Base-by-base conservation (phyloP, 202 grass and related monocot genomes). In the Panicum virgatum region DNA sequence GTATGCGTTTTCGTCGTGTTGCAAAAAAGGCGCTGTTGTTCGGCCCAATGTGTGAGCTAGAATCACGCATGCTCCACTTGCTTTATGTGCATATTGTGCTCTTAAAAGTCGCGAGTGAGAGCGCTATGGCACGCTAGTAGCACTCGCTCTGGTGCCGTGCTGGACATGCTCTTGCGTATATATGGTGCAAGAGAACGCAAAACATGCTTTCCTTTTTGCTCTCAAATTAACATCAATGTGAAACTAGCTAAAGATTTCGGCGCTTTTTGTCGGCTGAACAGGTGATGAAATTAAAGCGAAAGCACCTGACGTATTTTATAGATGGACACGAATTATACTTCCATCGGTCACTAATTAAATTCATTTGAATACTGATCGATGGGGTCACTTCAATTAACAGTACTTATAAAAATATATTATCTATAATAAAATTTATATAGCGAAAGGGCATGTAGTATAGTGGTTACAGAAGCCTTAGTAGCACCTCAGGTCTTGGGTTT, bases 211-310 rank as follows among this genome's bases (percentile, higher is more conserved):
- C 16, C 20, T 61, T 25, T 69, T 18, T 72, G 56, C 38, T 56
- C 12, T 57, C 72, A 34, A 53, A 29, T 75, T 62, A 37, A 66
- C 38, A 38, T 65, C 69, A 29, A 52, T 77, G 25, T 48, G 73
- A 84, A 84, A 82, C 42, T 39, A 62, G 13, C 65, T 16, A 59
- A 69, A 71, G 30, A 40, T 20, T 62, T 62, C 29, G 29, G 56
- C 29, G 54, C 29, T 27, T 45, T 45, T 58, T 58, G 70, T 59
- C 0, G 5, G 30, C 36, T 44, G 13, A 44, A 12, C 54, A 11
- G 40, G 48, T 25, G 20, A 36, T 59, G 63, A 18, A 64, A 50
- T 64, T 58, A 18, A 45, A 72, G 2, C 12, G 10, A 25, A 18
- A 50, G 3, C 43, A 71, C 15, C 7, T 1, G 7, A 6, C 20